Conservation (phyloP, 768 basidiomycete species). For the Serendipita sp. region DNA sequence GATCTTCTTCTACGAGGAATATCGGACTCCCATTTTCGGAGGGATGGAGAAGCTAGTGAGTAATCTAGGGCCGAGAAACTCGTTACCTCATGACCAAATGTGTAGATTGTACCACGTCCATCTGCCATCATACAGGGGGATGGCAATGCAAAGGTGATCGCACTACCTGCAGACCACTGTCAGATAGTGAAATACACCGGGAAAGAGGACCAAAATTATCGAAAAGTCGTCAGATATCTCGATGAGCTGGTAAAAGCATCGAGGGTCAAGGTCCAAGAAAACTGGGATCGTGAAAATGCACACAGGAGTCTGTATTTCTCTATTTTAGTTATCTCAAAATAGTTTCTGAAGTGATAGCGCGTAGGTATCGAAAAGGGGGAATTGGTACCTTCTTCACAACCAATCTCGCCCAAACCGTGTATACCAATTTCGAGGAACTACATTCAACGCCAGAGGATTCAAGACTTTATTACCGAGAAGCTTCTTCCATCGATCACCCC, state of each 20-base stretch:
- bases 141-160: background rate
- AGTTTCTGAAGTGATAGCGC: background rate
- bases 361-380: too few species aligned
- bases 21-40: background rate
- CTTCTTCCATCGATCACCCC: background rate
- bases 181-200: background rate
- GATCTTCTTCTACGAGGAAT: background rate
- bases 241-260: background rate
- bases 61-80: too few species aligned
- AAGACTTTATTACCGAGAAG: background rate
- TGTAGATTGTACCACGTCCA: background rate
- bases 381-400: background rate
- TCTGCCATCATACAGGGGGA: background rate
- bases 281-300: background rate
- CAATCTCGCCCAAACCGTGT: background rate
- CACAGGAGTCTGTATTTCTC: background rate
- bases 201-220: background rate
- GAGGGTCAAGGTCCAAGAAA: background rate
- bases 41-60: too few species aligned
- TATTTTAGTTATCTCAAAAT: background rate
- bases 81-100: too few species aligned
- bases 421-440: background rate
- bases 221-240: background rate
- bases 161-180: background rate
- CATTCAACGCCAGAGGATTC: background rate